Evolutionary conservation across 225 moss, liverwort and hornwort genomes (phyloP).

Genomic region (Straminergon stramineum): DNA sequence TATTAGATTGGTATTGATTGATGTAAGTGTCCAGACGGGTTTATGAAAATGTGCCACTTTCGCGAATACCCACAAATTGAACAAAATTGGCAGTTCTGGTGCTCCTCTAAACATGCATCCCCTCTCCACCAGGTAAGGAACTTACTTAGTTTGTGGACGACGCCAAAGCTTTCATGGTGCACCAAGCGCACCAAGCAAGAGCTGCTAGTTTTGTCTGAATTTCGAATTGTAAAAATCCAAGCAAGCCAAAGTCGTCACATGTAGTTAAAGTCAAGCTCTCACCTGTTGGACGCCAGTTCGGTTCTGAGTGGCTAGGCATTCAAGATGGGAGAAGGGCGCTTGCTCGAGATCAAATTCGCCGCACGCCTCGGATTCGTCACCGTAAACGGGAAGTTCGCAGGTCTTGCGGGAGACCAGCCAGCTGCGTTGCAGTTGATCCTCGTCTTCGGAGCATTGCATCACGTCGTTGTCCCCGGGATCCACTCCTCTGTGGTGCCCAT

Average conservation of each 20-base stretch:
- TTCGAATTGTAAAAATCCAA: not conserved
- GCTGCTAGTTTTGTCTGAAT: not conserved
- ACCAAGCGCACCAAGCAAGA: not conserved
- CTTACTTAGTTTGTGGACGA: not conserved
- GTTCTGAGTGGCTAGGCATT: not conserved
- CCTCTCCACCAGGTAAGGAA: not conserved
- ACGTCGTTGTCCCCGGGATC: not conserved
- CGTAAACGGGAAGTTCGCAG: constrained; percentile 10
- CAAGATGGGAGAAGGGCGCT: not conserved
- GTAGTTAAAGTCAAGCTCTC: not conserved
- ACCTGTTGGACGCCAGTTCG: not conserved
- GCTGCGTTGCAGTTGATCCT: constrained; percentile 10
- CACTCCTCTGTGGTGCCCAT: not conserved
- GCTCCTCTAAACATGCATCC: not conserved
- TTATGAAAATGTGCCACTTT: not conserved
- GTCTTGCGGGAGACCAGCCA: constrained; percentile 4
- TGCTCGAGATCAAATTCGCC: not conserved
- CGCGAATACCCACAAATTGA: not conserved
- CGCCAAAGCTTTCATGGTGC: not conserved
- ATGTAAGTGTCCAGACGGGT: no score
- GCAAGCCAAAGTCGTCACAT: not conserved
- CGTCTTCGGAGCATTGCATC: constrained; percentile 11
- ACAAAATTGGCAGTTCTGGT: not conserved
- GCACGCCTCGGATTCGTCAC: not conserved
- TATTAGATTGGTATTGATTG: not conserved